Evolutionary conservation across 495 filamentous ascomycete genomes (phyloP).

Genomic region (Bacidia gigantensis): DNA sequence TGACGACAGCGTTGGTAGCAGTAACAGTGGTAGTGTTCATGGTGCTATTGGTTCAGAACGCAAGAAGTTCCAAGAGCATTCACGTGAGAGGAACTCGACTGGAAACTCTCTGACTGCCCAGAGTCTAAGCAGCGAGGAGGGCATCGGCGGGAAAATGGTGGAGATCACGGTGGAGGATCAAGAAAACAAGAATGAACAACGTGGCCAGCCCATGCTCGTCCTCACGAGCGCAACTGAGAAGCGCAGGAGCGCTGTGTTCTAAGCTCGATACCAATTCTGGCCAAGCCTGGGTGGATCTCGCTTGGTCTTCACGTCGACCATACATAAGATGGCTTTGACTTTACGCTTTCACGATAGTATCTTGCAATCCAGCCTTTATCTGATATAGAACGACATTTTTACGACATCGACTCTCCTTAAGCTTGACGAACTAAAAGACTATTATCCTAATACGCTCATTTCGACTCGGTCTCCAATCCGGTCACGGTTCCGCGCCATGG

Average conservation of each 20-base stretch:
- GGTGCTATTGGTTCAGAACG: constrained; percentile 81
- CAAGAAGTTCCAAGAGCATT: constrained; percentile 46
- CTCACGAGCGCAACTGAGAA: constrained; percentile 75
- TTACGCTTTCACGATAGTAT: constrained; percentile 16
- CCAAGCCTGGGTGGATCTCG: constrained; percentile 11
- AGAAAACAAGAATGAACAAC: constrained; percentile 37
- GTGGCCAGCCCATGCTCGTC: constrained; percentile 75
- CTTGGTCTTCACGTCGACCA: constrained; percentile 1
- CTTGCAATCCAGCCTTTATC: not conserved
- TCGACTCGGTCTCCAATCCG: not conserved
- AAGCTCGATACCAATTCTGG: not conserved
- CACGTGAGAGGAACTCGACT: constrained; percentile 44
- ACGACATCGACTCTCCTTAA: constrained; percentile 16
- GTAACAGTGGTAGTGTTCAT: constrained; percentile 56
- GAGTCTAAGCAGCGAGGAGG: constrained; percentile 48
- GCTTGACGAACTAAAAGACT: constrained; percentile 1
- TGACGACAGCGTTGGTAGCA: constrained; percentile 62
- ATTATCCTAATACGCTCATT: constrained; percentile 4
- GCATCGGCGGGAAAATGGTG: constrained; percentile 37
- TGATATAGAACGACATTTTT: constrained; percentile 5
- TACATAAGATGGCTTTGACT: constrained; percentile 3
- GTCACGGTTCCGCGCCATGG: not conserved
- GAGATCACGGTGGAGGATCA: constrained; percentile 34
- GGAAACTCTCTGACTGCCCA: constrained; percentile 43
- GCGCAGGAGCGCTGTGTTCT: constrained; percentile 63